These are phyloP conservation scores for Metschnikowia similis DNA, from an alignment of 805 yeast genomes.

Conservation along the genomic window DNA sequence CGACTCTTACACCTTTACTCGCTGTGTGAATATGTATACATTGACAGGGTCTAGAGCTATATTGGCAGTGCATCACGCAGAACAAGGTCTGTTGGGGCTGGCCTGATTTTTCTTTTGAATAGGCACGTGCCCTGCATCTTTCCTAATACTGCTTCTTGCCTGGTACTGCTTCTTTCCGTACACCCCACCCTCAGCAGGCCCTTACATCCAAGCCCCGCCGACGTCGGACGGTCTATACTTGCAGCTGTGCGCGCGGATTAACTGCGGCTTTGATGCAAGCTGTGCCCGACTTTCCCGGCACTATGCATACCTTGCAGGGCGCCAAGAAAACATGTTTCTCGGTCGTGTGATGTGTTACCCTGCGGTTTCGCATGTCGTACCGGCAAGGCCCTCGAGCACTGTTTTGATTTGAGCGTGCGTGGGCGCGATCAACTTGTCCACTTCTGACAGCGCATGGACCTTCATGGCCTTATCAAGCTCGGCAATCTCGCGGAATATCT, in stretches of 20 bases:
- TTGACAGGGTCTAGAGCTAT: too few relatives aligned
- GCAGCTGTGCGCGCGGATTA: neutral
- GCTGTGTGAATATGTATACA: too few relatives aligned
- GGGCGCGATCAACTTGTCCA: conserved; percentile 11
- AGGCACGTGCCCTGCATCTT: too few relatives aligned
- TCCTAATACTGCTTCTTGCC: too few relatives aligned
- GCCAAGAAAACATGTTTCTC: neutral
- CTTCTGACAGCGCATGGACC: conserved; percentile 6
- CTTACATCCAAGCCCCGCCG: neutral
- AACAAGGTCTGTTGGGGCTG: too few relatives aligned
- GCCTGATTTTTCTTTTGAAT: too few relatives aligned
- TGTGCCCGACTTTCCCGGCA: neutral
- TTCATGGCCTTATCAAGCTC: conserved; percentile 10
- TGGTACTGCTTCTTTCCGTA: too few relatives aligned
- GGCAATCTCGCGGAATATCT: conserved; percentile 11
- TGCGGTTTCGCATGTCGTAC: neutral
- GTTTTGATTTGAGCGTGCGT: conserved; percentile 8
- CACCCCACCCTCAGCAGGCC: neutral
- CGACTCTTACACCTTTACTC: neutral
- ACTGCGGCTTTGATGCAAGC: neutral
- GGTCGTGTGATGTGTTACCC: neutral
- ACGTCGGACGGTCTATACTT: neutral
- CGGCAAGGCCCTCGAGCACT: neutral
- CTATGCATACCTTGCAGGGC: neutral
- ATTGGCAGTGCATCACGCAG: too few relatives aligned